Evolutionary conservation across 2,329 filamentous ascomycete genomes (phyloP).

Genomic region (Fusarium papillatum): DNA sequence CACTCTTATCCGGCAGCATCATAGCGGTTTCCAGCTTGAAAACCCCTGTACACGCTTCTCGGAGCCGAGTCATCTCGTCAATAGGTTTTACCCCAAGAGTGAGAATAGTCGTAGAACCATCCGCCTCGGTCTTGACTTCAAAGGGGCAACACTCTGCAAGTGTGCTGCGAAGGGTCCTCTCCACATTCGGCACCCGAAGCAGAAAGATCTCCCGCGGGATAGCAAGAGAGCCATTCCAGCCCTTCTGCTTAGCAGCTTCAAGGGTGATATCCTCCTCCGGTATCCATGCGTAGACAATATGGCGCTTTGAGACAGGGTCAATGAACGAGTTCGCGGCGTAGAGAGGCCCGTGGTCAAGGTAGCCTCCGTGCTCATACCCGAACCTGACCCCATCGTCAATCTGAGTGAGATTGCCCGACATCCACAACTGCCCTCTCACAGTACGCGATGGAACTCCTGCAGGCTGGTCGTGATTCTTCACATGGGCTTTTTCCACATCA

Average conservation of each 20-base stretch:
- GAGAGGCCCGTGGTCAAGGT: constrained; percentile 32
- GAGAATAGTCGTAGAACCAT: background rate
- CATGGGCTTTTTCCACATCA: constrained; percentile 21
- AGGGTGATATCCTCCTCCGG: constrained; percentile 61
- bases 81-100: background rate
- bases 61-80: background rate
- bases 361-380: constrained; percentile 16
- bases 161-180: constrained; percentile 48
- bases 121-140: background rate
- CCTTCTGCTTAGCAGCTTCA: constrained; percentile 53
- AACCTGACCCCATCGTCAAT: background rate
- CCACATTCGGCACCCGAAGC: constrained; percentile 51
- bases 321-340: constrained; percentile 63
- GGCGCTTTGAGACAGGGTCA: constrained; percentile 53
- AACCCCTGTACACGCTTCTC: background rate
- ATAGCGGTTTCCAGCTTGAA: background rate
- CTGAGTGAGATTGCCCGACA: background rate
- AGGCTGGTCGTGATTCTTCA: background rate
- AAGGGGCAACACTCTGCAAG: constrained; percentile 35
- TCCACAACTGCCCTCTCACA: background rate
- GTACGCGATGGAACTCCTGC: background rate
- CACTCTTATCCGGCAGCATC: background rate
- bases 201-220: constrained; percentile 57
- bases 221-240: constrained; percentile 62
- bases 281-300: constrained; percentile 62